These are phyloP conservation scores for Ceratobasidium sp. DNA, from an alignment of 1,284 basidiomycete genomes.

Conservation along the genomic window DNA sequence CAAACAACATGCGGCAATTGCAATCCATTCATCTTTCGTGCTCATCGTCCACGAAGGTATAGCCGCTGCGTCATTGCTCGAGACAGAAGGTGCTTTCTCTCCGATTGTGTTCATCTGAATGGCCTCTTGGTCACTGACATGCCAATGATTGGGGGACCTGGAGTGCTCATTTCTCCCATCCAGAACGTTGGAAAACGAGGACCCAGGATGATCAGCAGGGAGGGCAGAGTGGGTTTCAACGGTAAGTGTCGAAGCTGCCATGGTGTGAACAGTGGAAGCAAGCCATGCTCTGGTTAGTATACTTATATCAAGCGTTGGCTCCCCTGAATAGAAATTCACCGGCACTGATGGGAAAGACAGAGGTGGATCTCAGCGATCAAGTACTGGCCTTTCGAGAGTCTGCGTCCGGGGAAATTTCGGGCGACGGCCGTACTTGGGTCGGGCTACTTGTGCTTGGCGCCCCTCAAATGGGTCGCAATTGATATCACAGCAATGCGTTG, in stretches of 20 bases:
- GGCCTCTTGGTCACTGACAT: conserved; percentile 20
- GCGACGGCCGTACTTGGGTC: too few relatives aligned
- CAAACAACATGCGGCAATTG: conserved; percentile 24
- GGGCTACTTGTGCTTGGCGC: too few relatives aligned
- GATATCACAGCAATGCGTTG: too few relatives aligned
- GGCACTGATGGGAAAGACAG: neutral
- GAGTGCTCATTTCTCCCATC: neutral
- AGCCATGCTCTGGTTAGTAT: too few relatives aligned
- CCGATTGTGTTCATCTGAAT: conserved; percentile 17
- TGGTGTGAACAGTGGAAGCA: too few relatives aligned
- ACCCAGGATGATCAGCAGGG: neutral
- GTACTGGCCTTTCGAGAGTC: too few relatives aligned
- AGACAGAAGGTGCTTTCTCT: neutral
- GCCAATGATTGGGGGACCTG: neutral
- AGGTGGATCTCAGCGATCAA: neutral
- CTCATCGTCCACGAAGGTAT: conserved; percentile 18
- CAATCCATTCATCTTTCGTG: conserved; percentile 26
- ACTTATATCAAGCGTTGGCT: too few relatives aligned
- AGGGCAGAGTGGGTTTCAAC: neutral
- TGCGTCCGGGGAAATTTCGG: too few relatives aligned
- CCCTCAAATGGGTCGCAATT: too few relatives aligned
- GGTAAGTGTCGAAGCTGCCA: conserved; percentile 12
- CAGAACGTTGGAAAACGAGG: conserved; percentile 10
- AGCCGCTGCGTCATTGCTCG: neutral
- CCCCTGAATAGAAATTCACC: conserved; percentile 10